Base-by-base conservation (phyloP, 2,329 filamentous ascomycete species). In the Lasiodiplodia hormozganensis region DNA sequence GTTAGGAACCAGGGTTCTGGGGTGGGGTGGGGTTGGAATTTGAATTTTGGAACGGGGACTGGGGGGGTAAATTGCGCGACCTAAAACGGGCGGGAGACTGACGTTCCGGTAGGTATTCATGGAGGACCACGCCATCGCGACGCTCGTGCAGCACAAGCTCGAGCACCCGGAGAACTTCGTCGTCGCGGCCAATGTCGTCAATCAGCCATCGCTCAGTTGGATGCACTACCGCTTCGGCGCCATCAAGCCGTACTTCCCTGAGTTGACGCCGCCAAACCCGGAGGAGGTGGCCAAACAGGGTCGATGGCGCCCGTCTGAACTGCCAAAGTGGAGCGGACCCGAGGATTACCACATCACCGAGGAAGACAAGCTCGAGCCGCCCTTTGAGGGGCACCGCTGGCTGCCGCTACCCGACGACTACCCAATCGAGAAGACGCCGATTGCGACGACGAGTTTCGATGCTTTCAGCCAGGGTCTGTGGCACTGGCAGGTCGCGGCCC, bases 181-280 rank as follows among this genome's bases (percentile, higher is more conserved):
- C 56, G 83, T 88, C 16, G 86, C 85, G 2, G 85, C 85, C 62
- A 88, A 88, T 70, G 80, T 89, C 25, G 78, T 88, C 70, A 88
- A 88, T 70, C 84, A 86, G 60, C 86, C 85, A 16, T 80, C 85
- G 12, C 82, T 87, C 38, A 82, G 82, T 60, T 83, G 84, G 77
- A 78, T 88, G 21, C 87, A 89, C 71, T 84, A 82, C 72, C 86
- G 86, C 68, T 78, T 85, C 10, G 85, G 84, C 5, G 83, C 83
- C 21, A 80, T 87, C 23, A 79, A 84, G 62, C 83, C 86, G 3
- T 88, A 87, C 73, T 80, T 87, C 23, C 85, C 86, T 3, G 86
- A 87, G 60, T 40, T 78, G 25, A 65, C 68, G 52, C 73, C 73
- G 43, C 67, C 72, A 1, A 68, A 70, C 12, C 69, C 69, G 23